Evolutionary conservation across 2,329 filamentous ascomycete genomes (phyloP).

Genomic region (Claviceps sp.): DNA sequence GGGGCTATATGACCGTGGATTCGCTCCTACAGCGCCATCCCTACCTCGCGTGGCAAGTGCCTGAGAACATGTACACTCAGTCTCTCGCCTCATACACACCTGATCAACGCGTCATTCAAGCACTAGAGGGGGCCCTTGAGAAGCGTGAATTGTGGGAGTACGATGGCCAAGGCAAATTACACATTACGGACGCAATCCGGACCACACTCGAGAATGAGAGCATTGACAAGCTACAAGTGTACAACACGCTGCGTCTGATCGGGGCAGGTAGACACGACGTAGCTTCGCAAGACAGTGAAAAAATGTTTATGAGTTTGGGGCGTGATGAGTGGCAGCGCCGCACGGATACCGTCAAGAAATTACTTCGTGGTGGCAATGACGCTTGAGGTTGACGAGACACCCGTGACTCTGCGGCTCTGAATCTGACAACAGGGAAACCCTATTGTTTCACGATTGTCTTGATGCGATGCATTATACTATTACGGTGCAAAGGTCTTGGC

Average conservation of each 20-base stretch:
- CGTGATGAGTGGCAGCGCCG: slow-evolving; percentile 21
- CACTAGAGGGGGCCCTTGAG: slow-evolving; percentile 14
- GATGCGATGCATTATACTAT: no score
- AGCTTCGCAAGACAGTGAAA: slow-evolving; percentile 15
- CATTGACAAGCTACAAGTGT: slow-evolving; percentile 11
- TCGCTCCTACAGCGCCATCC: slow-evolving; percentile 18
- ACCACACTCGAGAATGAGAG: slow-evolving; percentile 6
- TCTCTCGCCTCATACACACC: slow-evolving; percentile 12
- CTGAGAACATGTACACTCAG: slow-evolving; percentile 14
- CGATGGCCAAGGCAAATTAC: not conserved
- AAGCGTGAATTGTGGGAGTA: slow-evolving; percentile 5
- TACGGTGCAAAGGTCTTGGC: no score
- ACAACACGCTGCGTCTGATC: slow-evolving; percentile 19
- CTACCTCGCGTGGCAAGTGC: slow-evolving; percentile 26
- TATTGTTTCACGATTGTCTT: no score
- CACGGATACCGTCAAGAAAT: slow-evolving; percentile 10
- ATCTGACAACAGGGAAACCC: not conserved
- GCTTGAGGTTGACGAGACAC: not conserved
- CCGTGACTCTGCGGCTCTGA: no score
- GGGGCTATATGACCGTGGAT: slow-evolving; percentile 11
- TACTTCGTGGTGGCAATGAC: slow-evolving; percentile 1
- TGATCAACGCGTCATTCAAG: slow-evolving; percentile 11
- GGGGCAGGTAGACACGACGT: slow-evolving; percentile 18
- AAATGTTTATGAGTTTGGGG: slow-evolving; percentile 21
- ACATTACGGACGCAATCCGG: slow-evolving; percentile 9